Evolutionary conservation across 441 rosid species (phyloP).

Genomic region (Sinapis alba): DNA sequence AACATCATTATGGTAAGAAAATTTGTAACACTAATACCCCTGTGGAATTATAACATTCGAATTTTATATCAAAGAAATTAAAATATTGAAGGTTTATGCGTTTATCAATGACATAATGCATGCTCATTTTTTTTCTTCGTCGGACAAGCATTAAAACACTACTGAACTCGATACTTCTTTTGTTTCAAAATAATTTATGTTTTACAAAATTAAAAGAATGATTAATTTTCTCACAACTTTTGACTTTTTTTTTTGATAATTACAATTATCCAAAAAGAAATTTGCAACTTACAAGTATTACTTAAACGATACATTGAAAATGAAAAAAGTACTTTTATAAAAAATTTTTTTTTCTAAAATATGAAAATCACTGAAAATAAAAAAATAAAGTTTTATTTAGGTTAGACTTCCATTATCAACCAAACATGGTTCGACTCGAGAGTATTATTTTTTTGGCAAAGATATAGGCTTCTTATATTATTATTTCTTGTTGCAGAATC

Average conservation of each 20-base stretch:
- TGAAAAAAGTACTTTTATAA: no score
- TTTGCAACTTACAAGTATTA: no score
- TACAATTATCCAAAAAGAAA: no score
- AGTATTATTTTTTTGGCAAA: neutral
- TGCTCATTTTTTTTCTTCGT: neutral
- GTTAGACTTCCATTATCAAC: neutral
- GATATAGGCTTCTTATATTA: neutral
- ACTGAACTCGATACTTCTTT: no score
- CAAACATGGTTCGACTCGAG: neutral
- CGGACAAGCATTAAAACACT: no score
- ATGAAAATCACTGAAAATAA: no score
- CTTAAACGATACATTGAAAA: no score
- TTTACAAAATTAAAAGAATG: no score
- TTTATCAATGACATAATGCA: neutral
- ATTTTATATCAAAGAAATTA: neutral
- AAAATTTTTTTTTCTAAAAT: no score
- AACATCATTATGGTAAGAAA: neutral
- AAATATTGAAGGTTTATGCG: neutral
- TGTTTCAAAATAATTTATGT: no score
- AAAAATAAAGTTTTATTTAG: neutral
- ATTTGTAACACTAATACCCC: neutral
- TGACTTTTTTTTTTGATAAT: no score
- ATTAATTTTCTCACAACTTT: no score
- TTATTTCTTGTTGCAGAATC: slow-evolving; percentile 9
- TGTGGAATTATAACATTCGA: neutral